Conservation (phyloP, 2,329 filamentous ascomycete genomes). For the Pyrenochaeta sp. region DNA sequence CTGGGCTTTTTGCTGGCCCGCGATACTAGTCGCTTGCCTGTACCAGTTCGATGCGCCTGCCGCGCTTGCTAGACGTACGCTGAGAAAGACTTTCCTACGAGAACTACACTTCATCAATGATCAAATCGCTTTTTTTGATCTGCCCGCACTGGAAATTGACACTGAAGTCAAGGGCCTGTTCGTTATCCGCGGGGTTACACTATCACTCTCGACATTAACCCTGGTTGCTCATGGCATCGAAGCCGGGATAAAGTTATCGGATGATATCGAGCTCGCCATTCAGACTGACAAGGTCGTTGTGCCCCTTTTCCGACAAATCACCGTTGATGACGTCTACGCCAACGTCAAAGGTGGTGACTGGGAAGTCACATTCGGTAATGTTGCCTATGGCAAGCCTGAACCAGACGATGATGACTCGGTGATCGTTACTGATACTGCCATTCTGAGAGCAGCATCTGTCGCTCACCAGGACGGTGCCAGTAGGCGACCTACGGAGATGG, state of each 20-base stretch:
- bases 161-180: slow-evolving; percentile 62
- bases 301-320: slow-evolving; percentile 58
- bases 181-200: slow-evolving; percentile 61
- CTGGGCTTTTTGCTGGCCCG: slow-evolving; percentile 52
- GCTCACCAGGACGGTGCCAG: slow-evolving; percentile 11
- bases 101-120: slow-evolving; percentile 62
- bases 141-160: slow-evolving; percentile 64
- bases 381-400: slow-evolving; percentile 40
- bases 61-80: slow-evolving; percentile 45
- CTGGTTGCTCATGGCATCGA: slow-evolving; percentile 63
- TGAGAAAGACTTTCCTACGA: slow-evolving; percentile 50
- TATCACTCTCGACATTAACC: slow-evolving; percentile 60
- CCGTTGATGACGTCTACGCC: slow-evolving; percentile 63
- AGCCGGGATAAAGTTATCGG: slow-evolving; percentile 61
- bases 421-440: slow-evolving; percentile 56
- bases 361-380: slow-evolving; percentile 59
- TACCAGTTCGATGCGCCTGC: slow-evolving; percentile 57
- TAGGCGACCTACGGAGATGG: slow-evolving; percentile 27
- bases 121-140: slow-evolving; percentile 59
- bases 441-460: slow-evolving; percentile 54
- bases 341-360: slow-evolving; percentile 62
- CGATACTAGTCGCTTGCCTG: slow-evolving; percentile 54
- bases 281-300: slow-evolving; percentile 60
- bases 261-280: slow-evolving; percentile 63
- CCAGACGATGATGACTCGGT: slow-evolving; percentile 51